phyloP scores from a whole-genome alignment of 192 early-diverging fungal species.

The Funneliformis mosseae region DNA sequence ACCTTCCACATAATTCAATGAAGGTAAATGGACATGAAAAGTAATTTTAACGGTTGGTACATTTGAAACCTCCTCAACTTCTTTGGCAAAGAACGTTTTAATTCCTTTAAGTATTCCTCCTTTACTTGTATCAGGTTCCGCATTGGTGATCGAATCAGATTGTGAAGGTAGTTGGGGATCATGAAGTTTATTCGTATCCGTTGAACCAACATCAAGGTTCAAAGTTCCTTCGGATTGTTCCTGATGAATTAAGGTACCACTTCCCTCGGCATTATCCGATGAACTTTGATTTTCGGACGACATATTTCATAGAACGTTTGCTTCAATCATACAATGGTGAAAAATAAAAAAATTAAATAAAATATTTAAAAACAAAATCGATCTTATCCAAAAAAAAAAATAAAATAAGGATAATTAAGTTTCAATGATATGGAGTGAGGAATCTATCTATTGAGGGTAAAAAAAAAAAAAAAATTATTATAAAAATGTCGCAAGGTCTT shows the following conservation, averaged over 20 bases:
- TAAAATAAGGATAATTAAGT: too few relatives aligned
- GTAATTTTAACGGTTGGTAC: not conserved
- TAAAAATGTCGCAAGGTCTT: too few relatives aligned
- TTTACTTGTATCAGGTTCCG: not conserved
- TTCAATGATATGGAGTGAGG: too few relatives aligned
- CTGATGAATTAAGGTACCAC: not conserved
- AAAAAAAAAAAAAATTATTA: too few relatives aligned
- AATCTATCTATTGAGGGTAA: too few relatives aligned
- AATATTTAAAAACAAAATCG: too few relatives aligned
- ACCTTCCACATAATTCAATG: not conserved
- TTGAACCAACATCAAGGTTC: not conserved
- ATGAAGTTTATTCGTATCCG: not conserved
- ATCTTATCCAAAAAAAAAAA: too few relatives aligned
- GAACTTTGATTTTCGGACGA: not conserved
- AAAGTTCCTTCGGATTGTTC: not conserved
- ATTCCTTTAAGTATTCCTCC: not conserved
- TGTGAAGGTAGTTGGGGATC: not conserved
- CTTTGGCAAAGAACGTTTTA: not conserved
- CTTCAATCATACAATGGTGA: too few relatives aligned
- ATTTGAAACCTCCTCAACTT: not conserved
- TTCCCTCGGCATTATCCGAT: not conserved
- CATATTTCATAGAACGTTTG: not conserved
- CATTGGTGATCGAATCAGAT: not conserved
- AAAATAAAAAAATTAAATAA: too few relatives aligned
- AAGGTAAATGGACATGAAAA: conserved; percentile 16